A percentile compares a stretch with the other conserved stretches of the same genome.
phyloP scores from a whole-genome alignment of 257 asterid genomes.

The Solanum rostratum region DNA sequence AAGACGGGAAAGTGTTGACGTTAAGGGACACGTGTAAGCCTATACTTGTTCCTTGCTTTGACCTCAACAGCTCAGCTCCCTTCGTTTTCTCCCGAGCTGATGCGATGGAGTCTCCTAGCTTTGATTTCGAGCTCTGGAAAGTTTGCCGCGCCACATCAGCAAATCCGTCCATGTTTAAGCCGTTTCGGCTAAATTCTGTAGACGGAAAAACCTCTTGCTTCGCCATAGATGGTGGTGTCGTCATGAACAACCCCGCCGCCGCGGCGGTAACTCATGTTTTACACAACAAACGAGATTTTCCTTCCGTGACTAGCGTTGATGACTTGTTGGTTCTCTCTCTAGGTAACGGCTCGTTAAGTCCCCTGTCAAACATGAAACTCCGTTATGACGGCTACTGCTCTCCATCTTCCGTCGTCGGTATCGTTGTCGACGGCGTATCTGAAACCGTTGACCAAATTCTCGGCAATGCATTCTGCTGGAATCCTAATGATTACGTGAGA shows the following conservation, averaged over 20 bases:
- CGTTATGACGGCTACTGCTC: slow-evolving; percentile 42
- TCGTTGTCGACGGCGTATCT: slow-evolving; percentile 77
- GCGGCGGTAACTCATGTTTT: slow-evolving; percentile 97
- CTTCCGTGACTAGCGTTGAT: slow-evolving; percentile 74
- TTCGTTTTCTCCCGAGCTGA: slow-evolving; percentile 95
- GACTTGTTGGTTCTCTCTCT: slow-evolving; percentile 72
- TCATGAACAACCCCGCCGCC: slow-evolving; percentile 93
- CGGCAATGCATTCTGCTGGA: slow-evolving; percentile 89
- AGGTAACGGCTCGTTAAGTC: slow-evolving; percentile 55
- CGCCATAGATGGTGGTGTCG: slow-evolving; percentile 92
- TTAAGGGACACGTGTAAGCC: slow-evolving; percentile 82
- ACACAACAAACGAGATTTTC: slow-evolving; percentile 87
- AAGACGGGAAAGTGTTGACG: slow-evolving; percentile 47
- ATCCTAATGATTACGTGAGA: slow-evolving; percentile 70
- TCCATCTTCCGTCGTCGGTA: slow-evolving; percentile 46
- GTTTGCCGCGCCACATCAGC: slow-evolving; percentile 94
- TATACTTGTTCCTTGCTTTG: slow-evolving; percentile 81
- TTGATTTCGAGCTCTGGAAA: slow-evolving; percentile 80
- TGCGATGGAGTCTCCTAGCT: slow-evolving; percentile 72
- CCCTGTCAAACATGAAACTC: slow-evolving; percentile 33
- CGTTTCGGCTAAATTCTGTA: slow-evolving; percentile 44
- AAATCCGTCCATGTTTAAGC: slow-evolving; percentile 70
- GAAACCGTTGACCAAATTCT: slow-evolving; percentile 84
- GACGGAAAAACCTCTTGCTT: slow-evolving; percentile 73
- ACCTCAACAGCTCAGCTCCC: slow-evolving; percentile 71